Evolutionary conservation across 108 stramenopile genomes (phyloP), one percentile per base, ranked within the genome.

Genomic region (Nitzschia sp.): DNA sequence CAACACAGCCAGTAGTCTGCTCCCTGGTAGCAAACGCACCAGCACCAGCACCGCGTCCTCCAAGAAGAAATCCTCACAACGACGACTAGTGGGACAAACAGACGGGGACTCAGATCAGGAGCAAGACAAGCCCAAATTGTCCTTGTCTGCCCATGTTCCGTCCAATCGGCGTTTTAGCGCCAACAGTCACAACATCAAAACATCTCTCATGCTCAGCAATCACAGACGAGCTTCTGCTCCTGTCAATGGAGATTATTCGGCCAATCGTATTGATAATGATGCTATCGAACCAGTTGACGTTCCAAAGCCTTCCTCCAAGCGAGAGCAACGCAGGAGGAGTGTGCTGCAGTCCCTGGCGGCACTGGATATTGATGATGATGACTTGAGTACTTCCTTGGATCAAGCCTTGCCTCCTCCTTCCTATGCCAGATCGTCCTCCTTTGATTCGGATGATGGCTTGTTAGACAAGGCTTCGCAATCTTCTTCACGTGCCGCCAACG

Each of bases 341-440:
- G 39, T 65, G 2, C 34, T 65, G 9, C 17, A 52, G 34, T 65
- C 64, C 14, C 51, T 65, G 25, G 64, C 64, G 2, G 43, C 41
- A 8, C 37, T 65, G 3, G 64, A 65, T 29, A 44, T 52, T 15
- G 37, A 52, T 17, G 64, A 64, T 41, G 63, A 39, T n/a, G 64
- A 52, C 20, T 48, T 20, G 25, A 20, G 8, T 20, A 6, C 46
- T 17, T 15, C 14, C 17, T 5, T 48, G 2, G 46, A 48, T 17
- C 2, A 15, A 5, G n/a, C 2, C 3, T 17, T 17, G 6, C n/a
- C 14, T 17, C 46, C 14, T 17, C 46, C 46, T 17, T 48, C 46
- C 3, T 17, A 2, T 17, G 3, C 17, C 46, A 48, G n/a, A 3
- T 17, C 46, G n/a, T 34, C 29, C 29, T 34, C 29, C 3, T 34